A percentile compares a stretch with the other conserved stretches of the same genome.
Conservation (phyloP, 2,329 filamentous ascomycete species). For the Fusarium buxicola region DNA sequence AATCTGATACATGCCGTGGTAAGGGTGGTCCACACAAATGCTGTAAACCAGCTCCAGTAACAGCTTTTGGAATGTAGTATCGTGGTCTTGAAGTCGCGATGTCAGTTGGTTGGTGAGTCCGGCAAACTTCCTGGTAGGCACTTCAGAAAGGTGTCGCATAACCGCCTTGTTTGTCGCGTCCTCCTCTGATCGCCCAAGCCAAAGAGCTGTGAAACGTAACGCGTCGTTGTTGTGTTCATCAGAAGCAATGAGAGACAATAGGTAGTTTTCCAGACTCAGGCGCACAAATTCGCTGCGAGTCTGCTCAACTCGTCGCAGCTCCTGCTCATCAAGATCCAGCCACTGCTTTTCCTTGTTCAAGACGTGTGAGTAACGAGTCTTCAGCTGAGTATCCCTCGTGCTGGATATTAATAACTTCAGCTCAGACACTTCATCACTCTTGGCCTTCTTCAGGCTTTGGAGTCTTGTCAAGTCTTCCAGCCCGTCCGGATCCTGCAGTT, state of each 20-base stretch:
- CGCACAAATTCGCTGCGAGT: constrained; percentile 86
- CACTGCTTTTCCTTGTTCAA: constrained; percentile 83
- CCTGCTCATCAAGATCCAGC: constrained; percentile 89
- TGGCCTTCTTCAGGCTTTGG: constrained; percentile 81
- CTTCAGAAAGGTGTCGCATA: constrained; percentile 73
- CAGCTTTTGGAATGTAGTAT: constrained; percentile 79
- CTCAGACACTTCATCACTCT: constrained; percentile 82
- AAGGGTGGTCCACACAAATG: constrained; percentile 93
- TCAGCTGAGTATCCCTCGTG: constrained; percentile 65
- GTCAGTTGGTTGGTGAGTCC: constrained; percentile 95
- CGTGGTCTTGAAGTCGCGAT: constrained; percentile 83
- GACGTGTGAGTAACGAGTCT: constrained; percentile 68
- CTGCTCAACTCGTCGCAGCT: constrained; percentile 81
- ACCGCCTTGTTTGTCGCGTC: constrained; percentile 83
- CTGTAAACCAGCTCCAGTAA: constrained; percentile 79
- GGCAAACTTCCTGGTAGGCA: constrained; percentile 93
- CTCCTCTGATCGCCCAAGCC: constrained; percentile 88
- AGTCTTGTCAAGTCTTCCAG: constrained; percentile 87
- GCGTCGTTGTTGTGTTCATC: constrained; percentile 91
- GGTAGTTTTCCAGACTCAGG: constrained; percentile 91
- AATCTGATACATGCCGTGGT: constrained; percentile 97
- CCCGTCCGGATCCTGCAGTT: constrained; percentile 87
- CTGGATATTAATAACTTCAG: constrained; percentile 70
- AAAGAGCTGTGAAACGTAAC: constrained; percentile 91
- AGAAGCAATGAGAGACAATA: constrained; percentile 84